Evolutionary conservation across 108 stramenopile species (phyloP), one percentile per base, ranked within the genome.

Genomic region (Craspedostauros australis): DNA sequence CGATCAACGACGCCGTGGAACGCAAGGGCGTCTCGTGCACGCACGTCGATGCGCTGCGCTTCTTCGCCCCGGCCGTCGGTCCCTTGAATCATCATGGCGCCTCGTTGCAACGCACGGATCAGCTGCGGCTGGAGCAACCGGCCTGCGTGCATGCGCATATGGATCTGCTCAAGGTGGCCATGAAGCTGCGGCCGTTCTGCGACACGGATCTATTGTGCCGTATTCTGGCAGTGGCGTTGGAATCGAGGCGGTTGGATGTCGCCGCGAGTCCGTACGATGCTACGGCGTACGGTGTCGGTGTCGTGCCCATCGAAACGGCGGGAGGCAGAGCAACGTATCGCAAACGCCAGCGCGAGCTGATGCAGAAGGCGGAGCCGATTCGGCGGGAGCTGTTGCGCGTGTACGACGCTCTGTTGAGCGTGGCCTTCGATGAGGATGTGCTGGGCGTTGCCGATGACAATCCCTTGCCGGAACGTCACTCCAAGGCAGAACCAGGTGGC

Each of bases 61-160:
- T 91, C 73, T 97, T 95, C 66, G 87, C 93, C 0, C 91, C 88
- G 9, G 89, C 70, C 4, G 92, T 94, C 0, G 54, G 49, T 3
- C 86, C 91, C 3, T 60, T 88, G 55, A 92, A 92, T 59, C 61
- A 58, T 39, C 80, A 72, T 49, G 80, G 81, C 15, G 56, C 59
- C 12, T 40, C 47, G 5, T 59, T 91, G 28, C 56, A 68, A 22
- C 60, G 82, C 33, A 62, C 36, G 11, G 77, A 81, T 28, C 82
- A 91, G 51, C 61, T 86, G 40, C 50, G 55, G 8, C 50, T 86
- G 8, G 66, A 68, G 29, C 66, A 68, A 27, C 46, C 68, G 6
- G 87, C 73, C 1, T 94, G 92, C 62, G 77, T 97, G 3, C 96
- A 97, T 68, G 94, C 93, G 1, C 86, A 82, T 49, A 97, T 97